These are phyloP conservation scores for Pleurotus sapidus DNA, from an alignment of 768 basidiomycete genomes.

Conservation along the genomic window DNA sequence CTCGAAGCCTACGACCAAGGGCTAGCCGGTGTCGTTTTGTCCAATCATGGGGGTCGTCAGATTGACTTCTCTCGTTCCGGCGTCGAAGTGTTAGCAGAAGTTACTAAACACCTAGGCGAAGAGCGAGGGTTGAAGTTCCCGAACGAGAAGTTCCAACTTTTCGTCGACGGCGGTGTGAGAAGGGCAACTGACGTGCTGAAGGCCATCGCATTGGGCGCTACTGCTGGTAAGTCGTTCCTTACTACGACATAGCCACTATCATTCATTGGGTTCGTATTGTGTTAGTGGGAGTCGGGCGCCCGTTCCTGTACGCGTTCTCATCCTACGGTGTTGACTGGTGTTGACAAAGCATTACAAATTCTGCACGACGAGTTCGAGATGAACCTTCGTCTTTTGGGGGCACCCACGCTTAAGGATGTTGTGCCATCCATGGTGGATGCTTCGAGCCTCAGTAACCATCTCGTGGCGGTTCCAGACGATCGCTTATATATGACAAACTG, in stretches of 20 bases:
- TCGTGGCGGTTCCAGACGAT: slow-evolving; percentile 68
- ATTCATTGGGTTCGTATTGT: background rate
- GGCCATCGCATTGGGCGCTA: slow-evolving; percentile 86
- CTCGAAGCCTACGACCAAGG: slow-evolving; percentile 79
- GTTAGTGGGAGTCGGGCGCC: slow-evolving; percentile 77
- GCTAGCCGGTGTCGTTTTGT: slow-evolving; percentile 76
- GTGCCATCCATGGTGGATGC: slow-evolving; percentile 90
- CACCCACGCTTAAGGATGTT: slow-evolving; percentile 74
- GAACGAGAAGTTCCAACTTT: slow-evolving; percentile 78
- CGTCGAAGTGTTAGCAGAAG: slow-evolving; percentile 86
- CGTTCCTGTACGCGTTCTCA: slow-evolving; percentile 87
- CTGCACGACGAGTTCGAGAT: slow-evolving; percentile 93
- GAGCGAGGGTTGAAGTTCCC: slow-evolving; percentile 65
- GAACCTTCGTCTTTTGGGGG: slow-evolving; percentile 93
- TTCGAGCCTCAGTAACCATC: slow-evolving; percentile 61
- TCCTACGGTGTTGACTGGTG: slow-evolving; percentile 87
- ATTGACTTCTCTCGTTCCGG: slow-evolving; percentile 84
- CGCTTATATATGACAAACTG: slow-evolving; percentile 80
- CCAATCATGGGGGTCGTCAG: slow-evolving; percentile 82
- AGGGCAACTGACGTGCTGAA: slow-evolving; percentile 89
- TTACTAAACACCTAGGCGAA: slow-evolving; percentile 63
- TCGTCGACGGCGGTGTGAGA: slow-evolving; percentile 93
- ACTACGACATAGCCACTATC: background rate
- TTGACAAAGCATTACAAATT: slow-evolving; percentile 79
- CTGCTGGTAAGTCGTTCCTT: slow-evolving; percentile 52